phyloP scores from a whole-genome alignment of 2,329 filamentous ascomycete genomes.

The Venturiaceae sp. region DNA sequence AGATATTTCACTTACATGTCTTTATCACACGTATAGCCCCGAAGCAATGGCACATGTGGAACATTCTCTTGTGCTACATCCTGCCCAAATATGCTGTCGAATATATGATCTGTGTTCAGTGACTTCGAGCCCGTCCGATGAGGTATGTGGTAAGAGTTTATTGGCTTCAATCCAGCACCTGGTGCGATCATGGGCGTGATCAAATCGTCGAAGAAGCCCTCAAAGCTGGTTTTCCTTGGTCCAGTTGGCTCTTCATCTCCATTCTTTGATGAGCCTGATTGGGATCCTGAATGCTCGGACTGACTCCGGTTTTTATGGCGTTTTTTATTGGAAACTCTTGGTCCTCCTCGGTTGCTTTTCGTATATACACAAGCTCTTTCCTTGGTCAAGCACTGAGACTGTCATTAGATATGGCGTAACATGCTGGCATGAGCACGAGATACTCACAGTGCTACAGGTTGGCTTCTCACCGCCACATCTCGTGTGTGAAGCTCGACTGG shows the following conservation, averaged over 20 bases:
- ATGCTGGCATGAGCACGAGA: not conserved
- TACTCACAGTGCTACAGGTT: conserved; percentile 34
- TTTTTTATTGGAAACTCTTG: not conserved
- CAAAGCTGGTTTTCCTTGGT: conserved; percentile 9
- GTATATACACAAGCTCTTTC: conserved; percentile 26
- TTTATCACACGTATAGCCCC: not conserved
- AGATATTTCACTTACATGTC: not conserved
- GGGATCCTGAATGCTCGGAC: not conserved
- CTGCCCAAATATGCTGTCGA: not conserved
- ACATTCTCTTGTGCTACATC: not conserved
- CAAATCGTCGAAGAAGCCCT: not conserved
- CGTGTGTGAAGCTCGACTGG: conserved; percentile 35
- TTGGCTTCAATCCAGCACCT: not conserved
- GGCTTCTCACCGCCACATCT: conserved; percentile 35
- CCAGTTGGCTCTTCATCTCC: conserved; percentile 12
- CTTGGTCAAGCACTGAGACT: conserved; percentile 28
- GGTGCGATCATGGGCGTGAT: not conserved
- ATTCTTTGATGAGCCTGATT: not conserved
- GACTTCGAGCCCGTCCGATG: not conserved
- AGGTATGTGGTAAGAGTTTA: not conserved
- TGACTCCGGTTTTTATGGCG: not conserved
- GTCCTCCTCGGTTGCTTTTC: conserved; percentile 1
- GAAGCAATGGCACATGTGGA: not conserved
- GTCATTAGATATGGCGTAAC: not conserved
- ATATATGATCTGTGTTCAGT: not conserved